Base-by-base conservation (phyloP, 163 green algal species). In the Scenedesmus sp. region DNA sequence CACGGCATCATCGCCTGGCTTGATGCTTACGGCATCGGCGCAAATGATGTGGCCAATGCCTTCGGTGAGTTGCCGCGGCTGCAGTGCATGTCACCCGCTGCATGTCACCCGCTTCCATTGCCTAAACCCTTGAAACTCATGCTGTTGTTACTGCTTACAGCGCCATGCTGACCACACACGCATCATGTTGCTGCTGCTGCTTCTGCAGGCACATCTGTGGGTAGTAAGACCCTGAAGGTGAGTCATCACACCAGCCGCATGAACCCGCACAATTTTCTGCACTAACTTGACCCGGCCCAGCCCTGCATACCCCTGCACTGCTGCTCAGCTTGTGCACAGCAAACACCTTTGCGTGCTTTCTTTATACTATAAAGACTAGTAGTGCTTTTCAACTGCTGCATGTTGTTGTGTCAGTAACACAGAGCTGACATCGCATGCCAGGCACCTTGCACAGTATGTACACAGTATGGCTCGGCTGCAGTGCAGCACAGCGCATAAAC, bases 141-240 rank as follows among this genome's bases (percentile, higher is more conserved):
- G 16, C 4, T 3, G 16, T 34, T 3, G 34, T 46, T 46, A 46
- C 34, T 46, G 34, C 34, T 46, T 46, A 46, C 34, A 46, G 34
- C 2, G 4, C 6, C 66, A 9, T 79, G 23, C 0, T 7, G 70
- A 15, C 52, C 5, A 79, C 70, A 5, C 4, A 18, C 23, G 4
- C 23, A 5, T 52, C 1, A 4, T 79, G 70, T 6, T 8, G 23
- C 18, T 79, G 70, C 23, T 8, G 23, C 70, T 79, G 70, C 70
- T 4, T 4, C 13, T 79, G 70, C 76, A 59, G 96, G 92, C 4
- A 96, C 95, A 0, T 94, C 88, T 34, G 95, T 97, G 1, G 95
- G 95, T 18, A 88, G 93, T 23, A 95, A 94, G 84, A 95, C 96
- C 18, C 89, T 97, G 3, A 97, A 95, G 1, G 87, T 79, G 70